Base-by-base conservation (phyloP, 345 rosid genomes). In the Eucalyptus regnans region DNA sequence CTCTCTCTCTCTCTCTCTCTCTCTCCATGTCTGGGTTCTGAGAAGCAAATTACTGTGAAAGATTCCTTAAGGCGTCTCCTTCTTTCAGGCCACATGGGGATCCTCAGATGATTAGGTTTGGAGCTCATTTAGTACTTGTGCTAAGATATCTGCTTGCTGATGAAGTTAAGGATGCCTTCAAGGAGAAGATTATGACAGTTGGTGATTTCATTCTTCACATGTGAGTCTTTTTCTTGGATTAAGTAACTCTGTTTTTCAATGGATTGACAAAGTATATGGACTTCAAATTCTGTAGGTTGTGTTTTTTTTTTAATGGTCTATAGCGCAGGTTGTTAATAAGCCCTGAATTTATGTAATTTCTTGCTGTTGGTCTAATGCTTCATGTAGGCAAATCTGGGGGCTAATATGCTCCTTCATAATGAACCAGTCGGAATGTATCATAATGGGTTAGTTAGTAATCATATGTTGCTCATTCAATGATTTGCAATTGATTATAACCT, bases 61-160 rank as follows among this genome's bases (percentile, higher is more conserved):
- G 48, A 41, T 76, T 76, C 83, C 27, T 76, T 41, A 20, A 41
- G 48, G 84, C 14, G 2, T 76, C 25, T 23, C 84, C 84, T 71
- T 71, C 81, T 87, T 51, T 41, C 95, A 98, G 99, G 97, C 98
- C 98, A 88, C 97, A 96, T 91, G 99, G 98, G 87, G 98, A 98
- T 94, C 97, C 99, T 91, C 97, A 98, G 89, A 94, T 98, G 98
- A 97, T 98, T 68, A 94, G 97, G 81, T 98, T 98, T 88, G 99
- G 99, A 66, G 99, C 99, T 86, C 99, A 98, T 89, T 89, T 96
- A 88, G 99, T 97, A 84, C 97, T 98, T 91, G 99, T 97, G 91
- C 96, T 97, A 90, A 94, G 99, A 90, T 91, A 92, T 92, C 91
- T 96, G 88, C 95, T 94, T 90, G 92, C 93, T 51, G 99, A 96